phyloP scores from a whole-genome alignment of 2,329 filamentous ascomycete genomes.

The Dactylellina drechsleri region DNA sequence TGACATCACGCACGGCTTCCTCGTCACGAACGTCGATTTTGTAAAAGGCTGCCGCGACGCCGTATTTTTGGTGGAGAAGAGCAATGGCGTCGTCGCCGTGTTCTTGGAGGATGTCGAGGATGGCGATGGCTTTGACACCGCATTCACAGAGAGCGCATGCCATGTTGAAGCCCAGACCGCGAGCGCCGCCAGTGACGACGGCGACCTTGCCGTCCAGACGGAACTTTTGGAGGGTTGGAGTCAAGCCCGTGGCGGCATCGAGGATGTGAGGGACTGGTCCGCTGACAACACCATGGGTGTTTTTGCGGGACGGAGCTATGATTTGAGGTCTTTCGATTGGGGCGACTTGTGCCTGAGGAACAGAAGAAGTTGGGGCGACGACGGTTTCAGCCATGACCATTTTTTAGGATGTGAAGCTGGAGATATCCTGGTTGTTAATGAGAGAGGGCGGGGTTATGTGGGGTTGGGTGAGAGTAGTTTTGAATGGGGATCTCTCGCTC shows the following conservation, averaged over 20 bases:
- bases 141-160: constrained; percentile 80
- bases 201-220: constrained; percentile 76
- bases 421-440: neutral
- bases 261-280: constrained; percentile 69
- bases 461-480: no score
- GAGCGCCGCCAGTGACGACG: constrained; percentile 77
- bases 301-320: constrained; percentile 63
- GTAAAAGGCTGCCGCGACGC: constrained; percentile 78
- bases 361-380: constrained; percentile 28
- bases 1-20: constrained; percentile 74
- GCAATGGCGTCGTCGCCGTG: constrained; percentile 76
- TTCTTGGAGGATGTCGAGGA: constrained; percentile 81
- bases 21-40: constrained; percentile 81
- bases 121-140: constrained; percentile 76
- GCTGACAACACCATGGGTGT: constrained; percentile 65
- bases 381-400: constrained; percentile 51
- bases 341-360: constrained; percentile 6
- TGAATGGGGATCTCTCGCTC: constrained; percentile 1
- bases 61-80: constrained; percentile 77
- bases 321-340: constrained; percentile 22
- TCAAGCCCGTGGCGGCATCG: constrained; percentile 64
- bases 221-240: constrained; percentile 75
- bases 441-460: no score
- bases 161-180: constrained; percentile 82
- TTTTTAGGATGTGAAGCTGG: constrained; percentile 5